Base-by-base conservation (phyloP, 306 rosid genomes). In the Chamaecrista fasciculata region DNA sequence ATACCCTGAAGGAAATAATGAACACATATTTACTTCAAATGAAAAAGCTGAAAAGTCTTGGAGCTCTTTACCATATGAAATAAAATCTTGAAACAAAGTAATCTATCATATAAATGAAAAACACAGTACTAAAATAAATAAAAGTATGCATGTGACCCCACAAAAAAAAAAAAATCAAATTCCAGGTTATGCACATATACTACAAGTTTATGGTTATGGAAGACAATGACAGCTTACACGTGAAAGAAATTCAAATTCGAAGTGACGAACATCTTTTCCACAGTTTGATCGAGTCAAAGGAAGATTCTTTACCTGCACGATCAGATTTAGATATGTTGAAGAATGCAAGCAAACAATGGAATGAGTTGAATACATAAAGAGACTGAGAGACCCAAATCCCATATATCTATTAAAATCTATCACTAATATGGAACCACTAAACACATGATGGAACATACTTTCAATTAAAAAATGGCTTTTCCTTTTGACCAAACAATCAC, bases 211-310 rank as follows among this genome's bases (percentile, higher is more conserved):
- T 66, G 48, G 18, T 55, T 67, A 70, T 66, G 48, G 18, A 58
- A 37, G 75, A 73, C 23, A 57, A 58, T 29, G 75, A 70, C 49
- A 73, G 76, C 94, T 82, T 81, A 90, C 98, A 69, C 80, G 67
- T 53, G 91, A 83, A 71, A 83, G 78, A 85, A 77, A 85, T 77
- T 93, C 90, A 77, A 93, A 88, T 82, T 90, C 96, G 42, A 86
- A 80, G 86, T 90, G 95, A 57, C 88, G 89, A 69, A 90, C 96
- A 57, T 90, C 92, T 81, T 89, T 88, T 74, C 78, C 96, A 52
- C 65, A 60, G 71, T 78, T 86, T 76, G 84, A 78, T 78, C 61
- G 86, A 58, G 94, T 79, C 80, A 93, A 72, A 31, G 65, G 86
- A 66, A 83, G 90, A 73, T 90, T 93, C 77, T 81, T 90, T 6